These are phyloP conservation scores for Penicillium crustosum DNA, from an alignment of 2,329 filamentous ascomycete genomes.

Conservation along the genomic window DNA sequence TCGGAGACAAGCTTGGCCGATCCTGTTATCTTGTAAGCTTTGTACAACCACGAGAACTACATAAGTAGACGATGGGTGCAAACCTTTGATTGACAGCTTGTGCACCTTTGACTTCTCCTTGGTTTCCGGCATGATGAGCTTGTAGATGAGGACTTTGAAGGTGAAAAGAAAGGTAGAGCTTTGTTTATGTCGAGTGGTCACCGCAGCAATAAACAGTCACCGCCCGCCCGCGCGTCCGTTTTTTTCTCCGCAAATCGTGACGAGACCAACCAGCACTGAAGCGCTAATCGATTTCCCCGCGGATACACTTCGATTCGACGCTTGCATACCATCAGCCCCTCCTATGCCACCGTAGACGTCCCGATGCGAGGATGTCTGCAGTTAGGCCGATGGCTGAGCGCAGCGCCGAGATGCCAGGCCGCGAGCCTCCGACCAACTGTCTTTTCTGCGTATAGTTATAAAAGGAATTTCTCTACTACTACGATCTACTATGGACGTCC, in stretches of 20 bases:
- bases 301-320: conserved; percentile 4
- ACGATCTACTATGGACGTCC: conserved; percentile 24
- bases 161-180: conserved; percentile 14
- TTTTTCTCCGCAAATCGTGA: conserved; percentile 36
- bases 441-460: conserved; percentile 20
- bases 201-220: conserved; percentile 37
- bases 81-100: conserved; percentile 70
- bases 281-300: not conserved
- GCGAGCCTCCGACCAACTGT: conserved; percentile 31
- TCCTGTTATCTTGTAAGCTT: conserved; percentile 47
- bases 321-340: conserved; percentile 10
- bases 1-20: conserved; percentile 87
- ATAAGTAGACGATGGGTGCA: not conserved
- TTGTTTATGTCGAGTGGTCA: conserved; percentile 42
- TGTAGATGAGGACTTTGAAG: not conserved
- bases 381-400: conserved; percentile 48
- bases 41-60: not conserved
- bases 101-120: conserved; percentile 83
- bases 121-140: conserved; percentile 44
- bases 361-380: conserved; percentile 51
- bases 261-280: not conserved
- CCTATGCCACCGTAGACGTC: conserved; percentile 39
- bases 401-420: conserved; percentile 37
- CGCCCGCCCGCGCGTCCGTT: conserved; percentile 28
- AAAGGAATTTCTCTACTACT: conserved; percentile 36